Evolutionary conservation across 805 yeast genomes (phyloP).

Genomic region (Yarrowia bubula): DNA sequence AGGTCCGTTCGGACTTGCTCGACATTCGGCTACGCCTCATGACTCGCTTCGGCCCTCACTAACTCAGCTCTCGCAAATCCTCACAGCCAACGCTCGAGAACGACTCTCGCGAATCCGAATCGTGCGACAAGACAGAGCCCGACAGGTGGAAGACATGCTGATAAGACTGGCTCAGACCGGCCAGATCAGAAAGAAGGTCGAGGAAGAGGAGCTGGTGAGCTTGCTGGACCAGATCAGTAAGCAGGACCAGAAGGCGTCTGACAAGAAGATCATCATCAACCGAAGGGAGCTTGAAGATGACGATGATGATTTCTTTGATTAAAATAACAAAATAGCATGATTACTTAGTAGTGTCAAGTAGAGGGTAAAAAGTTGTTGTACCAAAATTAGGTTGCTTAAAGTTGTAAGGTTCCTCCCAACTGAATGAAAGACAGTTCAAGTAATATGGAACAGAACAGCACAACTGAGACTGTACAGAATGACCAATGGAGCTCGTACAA

Average conservation of each 20-base stretch:
- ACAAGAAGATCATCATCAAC: slow-evolving; percentile 60
- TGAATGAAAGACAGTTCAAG: too few species aligned
- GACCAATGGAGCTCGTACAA: too few species aligned
- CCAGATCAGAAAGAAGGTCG: slow-evolving; percentile 67
- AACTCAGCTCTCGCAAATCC: slow-evolving; percentile 57
- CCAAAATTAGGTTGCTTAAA: too few species aligned
- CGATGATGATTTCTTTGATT: slow-evolving; percentile 48
- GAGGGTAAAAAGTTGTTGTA: too few species aligned
- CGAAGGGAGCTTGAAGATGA: slow-evolving; percentile 43
- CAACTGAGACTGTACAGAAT: too few species aligned
- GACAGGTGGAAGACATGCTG: slow-evolving; percentile 79
- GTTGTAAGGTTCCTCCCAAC: too few species aligned
- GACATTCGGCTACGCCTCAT: too few species aligned
- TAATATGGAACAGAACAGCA: too few species aligned
- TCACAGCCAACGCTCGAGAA: slow-evolving; percentile 83
- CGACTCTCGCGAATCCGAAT: slow-evolving; percentile 80
- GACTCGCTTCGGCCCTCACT: too few species aligned
- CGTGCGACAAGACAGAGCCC: slow-evolving; percentile 89
- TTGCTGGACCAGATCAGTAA: slow-evolving; percentile 79
- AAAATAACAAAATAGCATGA: too few species aligned
- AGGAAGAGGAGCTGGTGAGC: slow-evolving; percentile 78
- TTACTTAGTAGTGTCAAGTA: too few species aligned
- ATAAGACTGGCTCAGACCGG: slow-evolving; percentile 73
- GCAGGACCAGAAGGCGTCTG: slow-evolving; percentile 57
- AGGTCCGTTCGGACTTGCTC: neutral